Base-by-base conservation (phyloP, 768 basidiomycete genomes). In the Trametes elegans region DNA sequence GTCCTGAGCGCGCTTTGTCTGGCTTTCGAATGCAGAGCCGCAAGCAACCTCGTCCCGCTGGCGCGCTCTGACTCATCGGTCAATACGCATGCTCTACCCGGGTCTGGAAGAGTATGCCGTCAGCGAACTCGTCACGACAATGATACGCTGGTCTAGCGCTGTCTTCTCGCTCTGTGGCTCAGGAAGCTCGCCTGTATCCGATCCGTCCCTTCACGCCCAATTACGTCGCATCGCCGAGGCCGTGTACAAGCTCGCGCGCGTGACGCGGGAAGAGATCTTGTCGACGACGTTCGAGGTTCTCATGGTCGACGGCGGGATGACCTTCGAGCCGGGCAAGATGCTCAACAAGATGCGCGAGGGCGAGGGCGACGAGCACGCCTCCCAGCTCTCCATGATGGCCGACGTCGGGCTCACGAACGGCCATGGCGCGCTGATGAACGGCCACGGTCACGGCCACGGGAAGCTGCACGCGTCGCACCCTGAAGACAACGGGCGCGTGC, bases 11-110 rank as follows among this genome's bases (percentile, higher is more conserved):
- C 27, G 24, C 35, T 32, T 24, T 2, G 50, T 42, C n/a, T 32
- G 19, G 23, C 38, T 38, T 11, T 7, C 40, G 10, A n/a, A 18
- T 19, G 23, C 62, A 82, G 88, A 90, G 66, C 84, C 86, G 24
- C 88, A 91, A 66, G 87, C 88, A 4, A 87, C 83, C 0, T 86
- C 87, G 2, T 83, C 87, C 0, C 82, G 85, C 63, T 91, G 88
- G 88, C 78, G 88, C 42, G 80, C 88, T 0, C 71, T 91, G 38
- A 82, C 88, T 1, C 88, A 89, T 62, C 75, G 76, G 38, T 79
- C 87, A 48, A 84, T 90, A 38, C 85, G 86, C 54, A 74, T 73
- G 7, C 74, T 88, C 50, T 85, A 88, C 62, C 85, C 88, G 5
- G 82, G 79, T 2, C 71, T 90, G 23, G 76, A 76, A 6, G 83